phyloP scores from a whole-genome alignment of 176 grass and related monocot genomes.

The Areca catechu region DNA sequence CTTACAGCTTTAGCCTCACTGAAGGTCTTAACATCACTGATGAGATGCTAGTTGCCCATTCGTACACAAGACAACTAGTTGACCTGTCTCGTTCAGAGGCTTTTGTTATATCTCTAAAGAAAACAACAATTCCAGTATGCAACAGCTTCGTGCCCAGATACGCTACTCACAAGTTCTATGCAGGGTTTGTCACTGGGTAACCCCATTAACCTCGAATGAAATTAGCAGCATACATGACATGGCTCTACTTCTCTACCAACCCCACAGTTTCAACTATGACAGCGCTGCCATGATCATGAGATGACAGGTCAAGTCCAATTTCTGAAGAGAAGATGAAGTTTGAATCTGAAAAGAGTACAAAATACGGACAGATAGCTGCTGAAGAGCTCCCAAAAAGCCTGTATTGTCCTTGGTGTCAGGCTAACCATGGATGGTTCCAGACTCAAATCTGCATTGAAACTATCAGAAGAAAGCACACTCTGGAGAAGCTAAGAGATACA shows the following conservation, averaged over 20 bases:
- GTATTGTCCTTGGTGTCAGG: conserved; percentile 73
- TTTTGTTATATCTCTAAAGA: conserved; percentile 50
- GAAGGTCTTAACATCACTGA: conserved; percentile 68
- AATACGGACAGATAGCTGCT: conserved; percentile 88
- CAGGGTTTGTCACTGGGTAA: too few relatives aligned
- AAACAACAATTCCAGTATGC: too few relatives aligned
- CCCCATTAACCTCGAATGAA: conserved; percentile 34
- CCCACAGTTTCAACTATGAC: conserved; percentile 75
- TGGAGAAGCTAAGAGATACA: conserved; percentile 65
- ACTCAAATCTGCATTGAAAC: conserved; percentile 52
- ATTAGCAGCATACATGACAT: conserved; percentile 70
- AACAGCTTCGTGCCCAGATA: conserved; percentile 56
- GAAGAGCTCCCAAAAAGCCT: conserved; percentile 95
- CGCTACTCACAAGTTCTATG: too few relatives aligned
- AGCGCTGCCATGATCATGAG: conserved; percentile 64
- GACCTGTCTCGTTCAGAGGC: conserved; percentile 81
- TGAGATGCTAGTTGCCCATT: conserved; percentile 65
- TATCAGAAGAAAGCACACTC: conserved; percentile 40
- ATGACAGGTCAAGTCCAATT: conserved; percentile 80
- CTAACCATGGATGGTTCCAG: conserved; percentile 84
- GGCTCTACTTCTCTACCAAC: conserved; percentile 70
- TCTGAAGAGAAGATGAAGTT: conserved; percentile 82
- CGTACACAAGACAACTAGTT: conserved; percentile 63
- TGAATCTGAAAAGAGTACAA: conserved; percentile 79
- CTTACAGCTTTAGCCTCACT: conserved; percentile 38